Conservation (phyloP, 441 rosid genomes). For the Rhodomyrtus psidioides region DNA sequence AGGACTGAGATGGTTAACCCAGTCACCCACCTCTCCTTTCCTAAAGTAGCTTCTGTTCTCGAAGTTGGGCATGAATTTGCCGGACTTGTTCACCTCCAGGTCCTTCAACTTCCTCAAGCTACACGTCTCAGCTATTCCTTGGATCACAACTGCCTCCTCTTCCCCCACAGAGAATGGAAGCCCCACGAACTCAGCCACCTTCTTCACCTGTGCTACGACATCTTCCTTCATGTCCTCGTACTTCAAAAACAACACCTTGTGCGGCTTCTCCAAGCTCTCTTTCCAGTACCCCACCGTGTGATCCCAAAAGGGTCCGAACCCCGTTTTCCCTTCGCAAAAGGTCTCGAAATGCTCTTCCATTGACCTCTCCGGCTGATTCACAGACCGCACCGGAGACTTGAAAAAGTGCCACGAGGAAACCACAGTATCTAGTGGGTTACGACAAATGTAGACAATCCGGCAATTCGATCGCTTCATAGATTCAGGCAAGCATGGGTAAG, state of each 20-base stretch:
- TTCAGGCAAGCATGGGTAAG: background rate
- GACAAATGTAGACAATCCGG: background rate
- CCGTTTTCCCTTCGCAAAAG: background rate
- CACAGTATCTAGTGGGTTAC: background rate
- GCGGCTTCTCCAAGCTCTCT: background rate
- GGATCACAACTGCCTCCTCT: too few relatives aligned
- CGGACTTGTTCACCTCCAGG: too few relatives aligned
- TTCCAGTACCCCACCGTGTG: background rate
- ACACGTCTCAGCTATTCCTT: too few relatives aligned
- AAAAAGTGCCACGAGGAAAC: background rate
- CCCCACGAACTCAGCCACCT: background rate
- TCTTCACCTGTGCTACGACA: background rate
- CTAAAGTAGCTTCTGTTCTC: too few relatives aligned
- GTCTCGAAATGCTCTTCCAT: background rate
- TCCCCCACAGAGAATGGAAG: too few relatives aligned
- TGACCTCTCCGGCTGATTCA: background rate
- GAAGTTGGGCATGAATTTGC: too few relatives aligned
- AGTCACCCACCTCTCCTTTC: too few relatives aligned
- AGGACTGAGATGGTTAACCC: too few relatives aligned
- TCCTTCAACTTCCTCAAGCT: too few relatives aligned
- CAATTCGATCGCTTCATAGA: background rate
- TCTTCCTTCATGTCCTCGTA: too few relatives aligned
- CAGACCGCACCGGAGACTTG: background rate
- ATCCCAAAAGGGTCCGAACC: background rate
- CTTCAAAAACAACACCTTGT: background rate